phyloP scores from a whole-genome alignment of 768 basidiomycete species.

The Suillus subluteus region DNA sequence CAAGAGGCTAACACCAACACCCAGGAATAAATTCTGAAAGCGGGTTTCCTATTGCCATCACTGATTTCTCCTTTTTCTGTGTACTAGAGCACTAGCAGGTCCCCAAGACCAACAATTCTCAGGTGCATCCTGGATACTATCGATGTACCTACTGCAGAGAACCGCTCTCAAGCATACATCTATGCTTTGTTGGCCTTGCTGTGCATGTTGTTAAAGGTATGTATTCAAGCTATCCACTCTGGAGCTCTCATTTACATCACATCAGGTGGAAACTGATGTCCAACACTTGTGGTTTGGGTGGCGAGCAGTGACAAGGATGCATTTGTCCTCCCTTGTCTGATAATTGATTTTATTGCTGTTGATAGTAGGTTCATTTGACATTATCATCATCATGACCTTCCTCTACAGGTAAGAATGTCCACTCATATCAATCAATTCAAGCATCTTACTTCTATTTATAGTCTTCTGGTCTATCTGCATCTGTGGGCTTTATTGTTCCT shows the following conservation, averaged over 20 bases:
- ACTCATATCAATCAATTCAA: constrained; percentile 1
- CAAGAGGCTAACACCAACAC: too few relatives aligned
- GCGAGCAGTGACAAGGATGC: constrained; percentile 72
- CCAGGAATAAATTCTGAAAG: too few relatives aligned
- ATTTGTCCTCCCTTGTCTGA: constrained; percentile 5
- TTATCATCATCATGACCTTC: constrained; percentile 71
- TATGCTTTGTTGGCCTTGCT: constrained; percentile 79
- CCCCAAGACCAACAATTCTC: neutral
- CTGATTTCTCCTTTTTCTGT: too few relatives aligned
- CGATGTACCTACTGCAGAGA: constrained; percentile 48
- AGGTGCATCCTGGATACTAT: constrained; percentile 66
- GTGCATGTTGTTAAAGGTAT: constrained; percentile 43
- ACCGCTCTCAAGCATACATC: constrained; percentile 66
- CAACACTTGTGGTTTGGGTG: constrained; percentile 83
- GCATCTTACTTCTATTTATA: constrained; percentile 25
- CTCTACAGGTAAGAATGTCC: constrained; percentile 64
- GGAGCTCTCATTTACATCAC: constrained; percentile 1
- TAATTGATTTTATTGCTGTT: neutral
- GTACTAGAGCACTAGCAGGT: too few relatives aligned
- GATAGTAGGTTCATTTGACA: constrained; percentile 74
- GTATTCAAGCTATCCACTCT: neutral
- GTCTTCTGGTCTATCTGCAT: constrained; percentile 72
- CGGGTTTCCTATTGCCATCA: too few relatives aligned
- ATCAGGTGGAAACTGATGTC: constrained; percentile 63
- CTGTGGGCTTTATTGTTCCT: constrained; percentile 60